Base-by-base conservation (phyloP, 2,329 filamentous ascomycete species). In the Colletotrichum acutatum region DNA sequence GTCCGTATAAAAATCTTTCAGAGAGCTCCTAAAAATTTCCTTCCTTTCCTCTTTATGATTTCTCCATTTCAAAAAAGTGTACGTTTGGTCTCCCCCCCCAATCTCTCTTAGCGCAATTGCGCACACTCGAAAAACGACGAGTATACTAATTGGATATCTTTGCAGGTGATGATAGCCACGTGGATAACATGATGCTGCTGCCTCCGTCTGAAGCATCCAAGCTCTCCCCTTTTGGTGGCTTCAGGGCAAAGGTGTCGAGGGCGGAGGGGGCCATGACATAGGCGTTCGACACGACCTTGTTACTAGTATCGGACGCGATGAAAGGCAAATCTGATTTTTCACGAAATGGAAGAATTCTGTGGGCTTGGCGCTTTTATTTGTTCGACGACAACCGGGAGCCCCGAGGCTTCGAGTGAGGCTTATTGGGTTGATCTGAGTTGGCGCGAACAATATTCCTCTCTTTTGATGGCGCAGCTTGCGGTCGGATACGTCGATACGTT, bases 241-340 rank as follows among this genome's bases (percentile, higher is more conserved):
- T 83, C 95, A 98, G 97, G 89, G 96, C 94, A 93, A 88, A 88
- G 89, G 85, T 86, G 89, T 91, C 84, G 85, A 87, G 85, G 86
- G 86, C 88, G 84, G 84, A 87, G 86, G 85, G 85, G 90, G 90
- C 90, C 88, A 90, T 99, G 97, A 98, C 92, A 95, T 95, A 90
- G 92, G 97, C 95, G 97, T 98, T 94, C 95, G 96, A 94, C 97
- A 98, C 96, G 89, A 92, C 93, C 96, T 98, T 98, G 95, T 98
- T 97, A 94, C 90, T 49, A 86, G 87, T 86, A 89, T 94, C 95
- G 96, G 92, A 98, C 96, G 97, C 95, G 91, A 94, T 93, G 89
- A 93, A 79, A 92, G 93, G 95, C 93, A 97, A 94, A 94, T 98
- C 96, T 98, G 96, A 98, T 84, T 84, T 75, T 85, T 86, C 68